These are phyloP conservation scores for Angophora floribunda DNA, from an alignment of 345 rosid genomes.

Conservation along the genomic window DNA sequence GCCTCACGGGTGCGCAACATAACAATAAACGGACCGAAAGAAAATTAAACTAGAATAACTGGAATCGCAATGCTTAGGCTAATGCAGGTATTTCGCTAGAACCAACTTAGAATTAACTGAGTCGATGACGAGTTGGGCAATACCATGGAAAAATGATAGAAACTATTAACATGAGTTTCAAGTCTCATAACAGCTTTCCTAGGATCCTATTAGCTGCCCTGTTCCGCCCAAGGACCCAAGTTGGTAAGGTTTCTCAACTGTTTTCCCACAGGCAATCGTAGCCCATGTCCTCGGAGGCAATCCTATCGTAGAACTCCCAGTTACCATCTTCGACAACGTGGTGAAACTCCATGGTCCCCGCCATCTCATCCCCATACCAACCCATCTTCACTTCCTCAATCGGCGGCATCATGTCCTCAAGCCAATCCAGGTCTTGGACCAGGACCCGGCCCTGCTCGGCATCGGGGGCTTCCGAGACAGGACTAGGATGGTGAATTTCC, in stretches of 20 bases:
- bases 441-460: not conserved
- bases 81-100: not conserved
- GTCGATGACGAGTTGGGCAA: not conserved
- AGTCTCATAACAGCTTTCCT: not conserved
- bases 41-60: not conserved
- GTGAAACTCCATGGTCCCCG: not conserved
- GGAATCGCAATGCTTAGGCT: not conserved
- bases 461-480: not conserved
- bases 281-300: not conserved
- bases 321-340: not conserved
- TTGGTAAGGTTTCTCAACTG: not conserved
- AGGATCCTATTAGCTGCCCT: not conserved
- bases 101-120: not conserved
- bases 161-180: not conserved
- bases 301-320: not conserved
- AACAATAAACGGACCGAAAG: not conserved
- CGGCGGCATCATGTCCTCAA: not conserved
- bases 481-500: not conserved
- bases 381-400: not conserved
- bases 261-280: slow-evolving; percentile 10
- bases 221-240: not conserved
- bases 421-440: not conserved
- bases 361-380: slow-evolving; percentile 8
- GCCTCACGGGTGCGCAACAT: not conserved
- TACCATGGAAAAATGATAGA: not conserved